A percentile compares a stretch with the other conserved stretches of the same genome.
Conservation (phyloP, 2,329 filamentous ascomycete species). For the Coniochaeta hoffmannii region DNA sequence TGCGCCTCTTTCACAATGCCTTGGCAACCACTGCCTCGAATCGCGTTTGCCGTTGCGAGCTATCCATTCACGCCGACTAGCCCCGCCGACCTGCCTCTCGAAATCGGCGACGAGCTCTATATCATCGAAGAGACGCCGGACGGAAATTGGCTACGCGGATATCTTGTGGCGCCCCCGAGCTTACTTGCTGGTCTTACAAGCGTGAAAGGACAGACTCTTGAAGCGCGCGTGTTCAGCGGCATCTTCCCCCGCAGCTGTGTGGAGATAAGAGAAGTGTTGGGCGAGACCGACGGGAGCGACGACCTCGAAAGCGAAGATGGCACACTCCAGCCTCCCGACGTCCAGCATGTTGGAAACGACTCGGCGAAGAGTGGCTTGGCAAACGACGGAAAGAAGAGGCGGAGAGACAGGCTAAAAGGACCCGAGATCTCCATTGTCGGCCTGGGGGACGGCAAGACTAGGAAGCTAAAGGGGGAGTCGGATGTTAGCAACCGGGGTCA, state of each 20-base stretch:
- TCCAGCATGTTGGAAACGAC: slow-evolving; percentile 32
- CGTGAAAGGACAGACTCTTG: slow-evolving; percentile 84
- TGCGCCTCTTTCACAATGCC: slow-evolving; percentile 55
- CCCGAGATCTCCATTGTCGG: slow-evolving; percentile 12
- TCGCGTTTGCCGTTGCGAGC: slow-evolving; percentile 95
- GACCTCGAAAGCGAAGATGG: slow-evolving; percentile 32
- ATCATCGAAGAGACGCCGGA: slow-evolving; percentile 95
- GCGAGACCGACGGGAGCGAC: slow-evolving; percentile 56
- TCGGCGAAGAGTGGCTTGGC: slow-evolving; percentile 48
- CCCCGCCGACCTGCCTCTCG: slow-evolving; percentile 86
- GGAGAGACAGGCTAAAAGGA: slow-evolving; percentile 20
- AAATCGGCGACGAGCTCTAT: slow-evolving; percentile 97
- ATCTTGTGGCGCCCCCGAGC: slow-evolving; percentile 89
- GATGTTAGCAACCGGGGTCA: not conserved
- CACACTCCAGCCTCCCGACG: slow-evolving; percentile 17
- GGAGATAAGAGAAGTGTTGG: slow-evolving; percentile 86
- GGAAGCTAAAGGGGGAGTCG: slow-evolving; percentile 8
- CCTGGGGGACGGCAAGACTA: slow-evolving; percentile 10
- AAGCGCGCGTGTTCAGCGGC: slow-evolving; percentile 95
- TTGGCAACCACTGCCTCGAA: slow-evolving; percentile 93
- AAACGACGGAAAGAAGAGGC: slow-evolving; percentile 26
- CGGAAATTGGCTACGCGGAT: slow-evolving; percentile 89
- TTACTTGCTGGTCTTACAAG: slow-evolving; percentile 86
- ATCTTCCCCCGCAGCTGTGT: slow-evolving; percentile 95
- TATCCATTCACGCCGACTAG: slow-evolving; percentile 86